Evolutionary conservation across 768 basidiomycete species (phyloP), one percentile per base, ranked within the genome.

Genomic region (Mycena metata): DNA sequence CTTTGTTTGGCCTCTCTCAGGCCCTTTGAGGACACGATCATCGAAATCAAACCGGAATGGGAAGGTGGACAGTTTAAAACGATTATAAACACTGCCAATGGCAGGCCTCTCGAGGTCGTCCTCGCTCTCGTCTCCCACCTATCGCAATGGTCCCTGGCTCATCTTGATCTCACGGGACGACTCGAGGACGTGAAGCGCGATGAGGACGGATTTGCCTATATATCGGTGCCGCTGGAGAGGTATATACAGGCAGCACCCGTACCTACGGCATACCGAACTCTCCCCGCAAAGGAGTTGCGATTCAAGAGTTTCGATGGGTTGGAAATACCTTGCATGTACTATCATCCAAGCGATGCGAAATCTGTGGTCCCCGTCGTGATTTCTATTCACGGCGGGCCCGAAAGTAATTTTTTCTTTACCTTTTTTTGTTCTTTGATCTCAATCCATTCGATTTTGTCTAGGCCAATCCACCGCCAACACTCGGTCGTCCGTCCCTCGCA

Each of bases 301-400:
- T 83, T 79, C 73, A 79, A 75, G 75, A 83, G 83, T 63, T 83
- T 83, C 30, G 83, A 83, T 67, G 81, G 75, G 10, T 51, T 83
- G 60, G 78, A 81, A 64, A 70, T 84, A 47, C 81, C 83, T 6
- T 82, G 78, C 21, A 78, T 83, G 64, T 84, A 84, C 63, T 83
- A 83, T 62, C 83, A 81, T 66, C 83, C 83, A 1, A 70, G 66
- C 5, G 65, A 71, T 26, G 69, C 76, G 11, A 74, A 76, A 59
- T 74, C 69, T 41, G 71, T 71, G 23, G 76, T 73, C 12, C 79
- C 83, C 0, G 74, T 79, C 39, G 70, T 83, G 23, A 79, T 83
- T 35, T 67, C 65, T 19, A 83, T 83, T 17, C 83, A 83, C 41
- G 83, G 83, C 26, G 83, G 83, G 5, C 83, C 83, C 13, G 78